phyloP scores from a whole-genome alignment of 1,139 yeast genomes.

The Saccharomyces uvarum region DNA sequence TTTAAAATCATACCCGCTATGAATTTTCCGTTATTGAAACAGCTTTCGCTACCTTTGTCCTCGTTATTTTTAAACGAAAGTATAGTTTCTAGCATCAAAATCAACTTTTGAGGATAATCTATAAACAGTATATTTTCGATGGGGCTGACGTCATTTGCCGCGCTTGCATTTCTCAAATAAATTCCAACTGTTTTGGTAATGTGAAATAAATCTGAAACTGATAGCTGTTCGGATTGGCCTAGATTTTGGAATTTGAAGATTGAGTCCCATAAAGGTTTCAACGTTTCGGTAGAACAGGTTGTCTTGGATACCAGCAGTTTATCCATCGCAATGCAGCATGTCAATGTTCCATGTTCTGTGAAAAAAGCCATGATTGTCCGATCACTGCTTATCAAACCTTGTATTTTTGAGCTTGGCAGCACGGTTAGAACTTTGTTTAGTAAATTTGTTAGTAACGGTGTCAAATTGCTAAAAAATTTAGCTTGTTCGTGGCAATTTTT shows the following conservation, averaged over 20 bases:
- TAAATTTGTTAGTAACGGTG: constrained; percentile 19
- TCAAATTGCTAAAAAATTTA: constrained; percentile 20
- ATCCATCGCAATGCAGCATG: constrained; percentile 17
- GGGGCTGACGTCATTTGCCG: background rate
- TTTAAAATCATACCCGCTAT: constrained; percentile 23
- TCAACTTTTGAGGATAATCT: constrained; percentile 6
- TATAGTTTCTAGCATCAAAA: constrained; percentile 14
- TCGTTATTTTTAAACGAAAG: constrained; percentile 12
- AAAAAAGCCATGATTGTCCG: constrained; percentile 11
- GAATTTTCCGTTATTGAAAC: constrained; percentile 25
- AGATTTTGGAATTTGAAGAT: constrained; percentile 19
- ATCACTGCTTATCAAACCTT: constrained; percentile 9
- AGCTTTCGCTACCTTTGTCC: constrained; percentile 23
- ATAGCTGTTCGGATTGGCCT: constrained; percentile 8
- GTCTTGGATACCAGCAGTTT: constrained; percentile 20
- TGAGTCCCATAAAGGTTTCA: constrained; percentile 15
- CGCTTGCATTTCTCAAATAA: constrained; percentile 15
- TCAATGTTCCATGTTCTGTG: constrained; percentile 13
- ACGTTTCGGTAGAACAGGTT: constrained; percentile 1
- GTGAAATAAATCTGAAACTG: constrained; percentile 23
- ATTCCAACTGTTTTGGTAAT: constrained; percentile 28
- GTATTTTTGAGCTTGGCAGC: constrained; percentile 21
- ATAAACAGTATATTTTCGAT: constrained; percentile 9
- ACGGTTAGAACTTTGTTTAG: constrained; percentile 25
- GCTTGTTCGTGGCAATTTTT: constrained; percentile 23